Base-by-base conservation (phyloP, 169 alveolate genomes). In the Besnoitia besnoiti region DNA sequence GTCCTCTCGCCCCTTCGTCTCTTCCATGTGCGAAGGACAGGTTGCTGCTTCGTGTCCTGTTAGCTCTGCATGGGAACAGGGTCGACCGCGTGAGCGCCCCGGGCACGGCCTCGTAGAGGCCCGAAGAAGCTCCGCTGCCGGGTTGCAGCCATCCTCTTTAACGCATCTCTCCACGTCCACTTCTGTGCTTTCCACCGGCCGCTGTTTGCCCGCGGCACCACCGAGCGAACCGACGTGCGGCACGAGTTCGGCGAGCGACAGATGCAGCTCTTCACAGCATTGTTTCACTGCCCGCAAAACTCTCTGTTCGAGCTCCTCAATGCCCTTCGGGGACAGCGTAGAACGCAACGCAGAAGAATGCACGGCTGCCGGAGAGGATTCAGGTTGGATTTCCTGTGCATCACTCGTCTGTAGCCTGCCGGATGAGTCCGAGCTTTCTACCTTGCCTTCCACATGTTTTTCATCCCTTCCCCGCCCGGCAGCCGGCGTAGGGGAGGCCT, bases 211-310 rank as follows among this genome's bases (percentile, higher is more conserved):
- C n/a, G n/a, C n/a, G n/a, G n/a, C n/a, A n/a, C n/a, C n/a, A n/a
- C n/a, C n/a, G n/a, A n/a, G n/a, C n/a, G n/a, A n/a, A n/a, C n/a
- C n/a, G n/a, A n/a, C n/a, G n/a, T n/a, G n/a, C 27, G 73, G 73
- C 73, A 55, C 35, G 27, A 55, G 3, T 5, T 21, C 33, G 0
- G 73, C 16, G 73, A 39, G 84, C 12, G 84, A 33, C 24, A 73
- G 84, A 7, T 16, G 4, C 4, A 73, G 27, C 40, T 73, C 49
- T 33, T 73, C 49, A n/a, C 84, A 73, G 84, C 84, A 73, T 33
- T 73, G 84, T 12, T 37, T 73, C 49, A 73, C 84, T 73, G 84
- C 84, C 7, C 24, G 84, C 40, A 73, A 10, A 33, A 73, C 84
- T 14, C 49, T 33, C 16, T 39, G 0, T 21, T 73, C 46, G 40